phyloP scores from a whole-genome alignment of 108 stramenopile species.

The Chaetoceros tenuissimus region DNA sequence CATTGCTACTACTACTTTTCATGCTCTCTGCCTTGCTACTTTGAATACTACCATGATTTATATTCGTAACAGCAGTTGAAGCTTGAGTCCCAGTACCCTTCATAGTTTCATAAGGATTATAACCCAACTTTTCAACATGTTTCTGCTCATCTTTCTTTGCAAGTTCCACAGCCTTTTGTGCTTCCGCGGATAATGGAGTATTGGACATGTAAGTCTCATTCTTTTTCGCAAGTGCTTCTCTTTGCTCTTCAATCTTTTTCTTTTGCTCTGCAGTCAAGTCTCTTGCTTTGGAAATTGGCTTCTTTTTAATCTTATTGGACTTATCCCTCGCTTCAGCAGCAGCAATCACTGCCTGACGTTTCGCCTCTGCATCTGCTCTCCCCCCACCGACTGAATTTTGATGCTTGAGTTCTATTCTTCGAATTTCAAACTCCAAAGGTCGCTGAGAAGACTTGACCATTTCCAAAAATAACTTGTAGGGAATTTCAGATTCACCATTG shows the following conservation, averaged over 20 bases:
- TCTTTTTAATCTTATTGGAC: slow-evolving; percentile 41
- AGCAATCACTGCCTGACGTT: slow-evolving; percentile 73
- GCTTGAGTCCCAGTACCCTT: slow-evolving; percentile 70
- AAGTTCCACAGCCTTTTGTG: slow-evolving; percentile 43
- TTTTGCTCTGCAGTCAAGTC: slow-evolving; percentile 14
- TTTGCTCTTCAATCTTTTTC: slow-evolving; percentile 10
- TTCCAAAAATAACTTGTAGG: slow-evolving; percentile 52
- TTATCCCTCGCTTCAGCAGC: slow-evolving; percentile 77
- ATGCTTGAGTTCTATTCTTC: slow-evolving; percentile 7
- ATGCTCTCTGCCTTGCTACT: slow-evolving; percentile 18
- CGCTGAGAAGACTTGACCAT: slow-evolving; percentile 36
- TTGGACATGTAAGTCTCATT: not conserved
- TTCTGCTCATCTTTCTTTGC: slow-evolving; percentile 46
- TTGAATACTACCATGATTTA: slow-evolving; percentile 42
- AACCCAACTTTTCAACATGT: slow-evolving; percentile 51
- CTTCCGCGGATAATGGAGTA: slow-evolving; percentile 33
- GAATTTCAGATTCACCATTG: slow-evolving; percentile 58
- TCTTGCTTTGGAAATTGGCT: slow-evolving; percentile 38
- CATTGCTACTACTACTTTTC: slow-evolving; percentile 6
- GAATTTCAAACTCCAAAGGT: slow-evolving; percentile 29
- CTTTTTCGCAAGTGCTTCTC: slow-evolving; percentile 1
- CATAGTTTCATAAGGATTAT: slow-evolving; percentile 75
- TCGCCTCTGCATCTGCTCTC: slow-evolving; percentile 48
- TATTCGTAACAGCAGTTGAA: slow-evolving; percentile 45
- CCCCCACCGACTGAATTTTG: not conserved